phyloP scores from a whole-genome alignment of 805 yeast species.

The Saccharomyces kudriavzevii region DNA sequence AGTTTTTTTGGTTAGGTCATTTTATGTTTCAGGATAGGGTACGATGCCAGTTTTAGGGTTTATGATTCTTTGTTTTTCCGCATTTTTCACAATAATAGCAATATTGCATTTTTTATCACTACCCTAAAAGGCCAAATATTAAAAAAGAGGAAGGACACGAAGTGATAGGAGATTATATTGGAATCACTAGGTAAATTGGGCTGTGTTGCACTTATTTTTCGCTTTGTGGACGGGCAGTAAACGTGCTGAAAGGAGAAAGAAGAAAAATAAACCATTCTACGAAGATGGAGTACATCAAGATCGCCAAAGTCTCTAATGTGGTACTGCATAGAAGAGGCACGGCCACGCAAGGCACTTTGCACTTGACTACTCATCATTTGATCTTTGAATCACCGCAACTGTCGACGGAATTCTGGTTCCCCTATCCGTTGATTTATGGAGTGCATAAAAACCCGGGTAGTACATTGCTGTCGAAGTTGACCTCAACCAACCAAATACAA shows the following conservation, averaged over 20 bases:
- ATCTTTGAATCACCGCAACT: slow-evolving; percentile 43
- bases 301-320: slow-evolving; percentile 46
- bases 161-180: not conserved
- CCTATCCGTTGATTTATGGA: slow-evolving; percentile 73
- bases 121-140: not conserved
- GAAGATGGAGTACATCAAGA: slow-evolving; percentile 47
- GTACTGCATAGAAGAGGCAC: slow-evolving; percentile 52
- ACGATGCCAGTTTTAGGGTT: not conserved
- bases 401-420: slow-evolving; percentile 74
- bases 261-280: not conserved
- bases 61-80: not conserved
- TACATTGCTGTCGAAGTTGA: slow-evolving; percentile 29
- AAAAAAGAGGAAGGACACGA: not conserved
- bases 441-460: slow-evolving; percentile 51
- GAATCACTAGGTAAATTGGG: not conserved
- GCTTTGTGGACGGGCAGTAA: not conserved
- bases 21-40: not conserved
- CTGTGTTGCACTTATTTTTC: not conserved
- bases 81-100: not conserved
- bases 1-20: not conserved
- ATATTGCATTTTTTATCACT: not conserved
- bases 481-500: not conserved
- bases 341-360: slow-evolving; percentile 50
- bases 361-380: slow-evolving; percentile 67
- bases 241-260: not conserved